phyloP scores from a whole-genome alignment of 2,329 filamentous ascomycete species.

The Talaromyces sp. region DNA sequence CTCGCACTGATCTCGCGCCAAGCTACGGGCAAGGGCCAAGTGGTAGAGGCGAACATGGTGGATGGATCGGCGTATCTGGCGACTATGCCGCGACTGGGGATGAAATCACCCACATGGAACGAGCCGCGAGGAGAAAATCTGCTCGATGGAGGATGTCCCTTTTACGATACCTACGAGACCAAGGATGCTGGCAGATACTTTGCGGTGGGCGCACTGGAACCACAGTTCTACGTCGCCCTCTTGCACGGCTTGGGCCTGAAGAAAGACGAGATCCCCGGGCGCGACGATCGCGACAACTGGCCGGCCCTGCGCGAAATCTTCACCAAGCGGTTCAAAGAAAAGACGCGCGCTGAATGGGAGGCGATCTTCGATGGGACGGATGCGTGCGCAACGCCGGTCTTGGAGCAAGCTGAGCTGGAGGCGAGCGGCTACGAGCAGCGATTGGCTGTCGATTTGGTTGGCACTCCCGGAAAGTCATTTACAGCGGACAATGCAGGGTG shows the following conservation, averaged over 20 bases:
- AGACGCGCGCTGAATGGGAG: conserved; percentile 78
- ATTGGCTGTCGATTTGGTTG: conserved; percentile 50
- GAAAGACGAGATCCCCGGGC: conserved; percentile 38
- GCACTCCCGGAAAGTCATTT: conserved; percentile 62
- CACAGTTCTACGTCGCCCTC: conserved; percentile 71
- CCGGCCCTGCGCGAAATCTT: conserved; percentile 60
- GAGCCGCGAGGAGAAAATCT: conserved; percentile 67
- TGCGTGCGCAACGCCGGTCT: conserved; percentile 85
- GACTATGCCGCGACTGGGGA: conserved; percentile 67
- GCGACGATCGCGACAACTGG: conserved; percentile 64
- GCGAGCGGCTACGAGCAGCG: conserved; percentile 46
- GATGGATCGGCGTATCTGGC: conserved; percentile 78
- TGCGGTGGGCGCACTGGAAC: conserved; percentile 86
- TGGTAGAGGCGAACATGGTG: conserved; percentile 96
- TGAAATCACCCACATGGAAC: conserved; percentile 60
- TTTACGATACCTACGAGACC: conserved; percentile 85
- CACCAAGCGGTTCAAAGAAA: conserved; percentile 60
- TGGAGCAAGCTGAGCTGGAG: conserved; percentile 70
- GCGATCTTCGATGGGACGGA: conserved; percentile 81
- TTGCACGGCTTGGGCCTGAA: conserved; percentile 62
- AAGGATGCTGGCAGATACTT: conserved; percentile 68
- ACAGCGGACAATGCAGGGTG: conserved; percentile 65
- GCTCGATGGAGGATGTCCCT: conserved; percentile 81
- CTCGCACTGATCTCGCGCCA: conserved; percentile 68
- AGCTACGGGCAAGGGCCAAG: conserved; percentile 67